A percentile compares a stretch with the other conserved stretches of the same genome.
Conservation (phyloP, 331 rosid species). For the Pyrus hybrid region DNA sequence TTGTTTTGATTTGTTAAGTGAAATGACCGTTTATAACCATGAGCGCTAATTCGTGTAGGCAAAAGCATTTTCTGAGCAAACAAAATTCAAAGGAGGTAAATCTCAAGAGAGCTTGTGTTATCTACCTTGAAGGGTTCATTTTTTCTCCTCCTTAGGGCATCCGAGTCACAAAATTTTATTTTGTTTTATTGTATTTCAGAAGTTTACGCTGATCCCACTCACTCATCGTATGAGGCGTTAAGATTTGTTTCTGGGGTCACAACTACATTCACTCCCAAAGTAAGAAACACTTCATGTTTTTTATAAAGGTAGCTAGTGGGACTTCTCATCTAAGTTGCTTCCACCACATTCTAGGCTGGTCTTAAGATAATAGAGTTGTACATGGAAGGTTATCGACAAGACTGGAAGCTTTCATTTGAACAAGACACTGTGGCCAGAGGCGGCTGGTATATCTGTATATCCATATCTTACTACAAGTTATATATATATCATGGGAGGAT, state of each 20-base stretch:
- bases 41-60: constrained; percentile 41
- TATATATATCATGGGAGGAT: background rate
- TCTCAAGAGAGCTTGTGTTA: constrained; percentile 4
- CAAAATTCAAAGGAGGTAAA: constrained; percentile 85
- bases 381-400: constrained; percentile 90
- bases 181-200: constrained; percentile 36
- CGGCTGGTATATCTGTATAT: background rate
- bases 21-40: constrained; percentile 7
- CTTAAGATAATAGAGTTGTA: constrained; percentile 68
- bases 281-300: constrained; percentile 16
- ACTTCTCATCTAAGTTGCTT: constrained; percentile 16
- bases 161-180: constrained; percentile 1
- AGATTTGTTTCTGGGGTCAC: constrained; percentile 65
- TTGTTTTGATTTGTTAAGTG: background rate
- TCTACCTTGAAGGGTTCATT: background rate
- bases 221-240: constrained; percentile 71
- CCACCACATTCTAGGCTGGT: constrained; percentile 51
- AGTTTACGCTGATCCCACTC: constrained; percentile 78
- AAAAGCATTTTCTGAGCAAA: constrained; percentile 56
- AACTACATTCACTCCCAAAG: constrained; percentile 87
- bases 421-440: constrained; percentile 43
- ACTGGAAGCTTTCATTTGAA: constrained; percentile 84
- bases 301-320: background rate
- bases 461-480: constrained; percentile 1
- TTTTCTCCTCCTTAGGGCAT: background rate